Evolutionary conservation across 2,329 filamentous ascomycete genomes (phyloP).

Genomic region (Colletotrichum sp.): DNA sequence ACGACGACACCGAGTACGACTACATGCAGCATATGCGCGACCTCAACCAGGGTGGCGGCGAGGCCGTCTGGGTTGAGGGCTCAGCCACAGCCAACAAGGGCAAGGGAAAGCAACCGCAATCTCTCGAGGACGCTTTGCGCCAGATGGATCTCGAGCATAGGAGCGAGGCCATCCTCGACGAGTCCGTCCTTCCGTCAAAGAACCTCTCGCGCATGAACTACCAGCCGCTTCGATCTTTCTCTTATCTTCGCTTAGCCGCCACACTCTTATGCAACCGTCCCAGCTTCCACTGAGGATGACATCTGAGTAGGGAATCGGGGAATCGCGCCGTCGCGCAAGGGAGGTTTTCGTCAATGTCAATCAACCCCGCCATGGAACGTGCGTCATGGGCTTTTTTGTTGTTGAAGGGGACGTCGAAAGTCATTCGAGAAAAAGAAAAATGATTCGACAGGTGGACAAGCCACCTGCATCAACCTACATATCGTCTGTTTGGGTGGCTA

Average conservation of each 20-base stretch:
- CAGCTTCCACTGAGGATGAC: constrained; percentile 91
- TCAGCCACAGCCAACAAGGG: constrained; percentile 61
- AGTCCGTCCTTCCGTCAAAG: constrained; percentile 79
- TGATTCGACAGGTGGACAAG: not conserved
- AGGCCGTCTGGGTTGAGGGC: constrained; percentile 85
- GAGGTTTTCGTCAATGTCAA: not conserved
- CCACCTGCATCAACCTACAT: not conserved
- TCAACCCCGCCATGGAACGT: not conserved
- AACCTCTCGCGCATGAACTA: constrained; percentile 81
- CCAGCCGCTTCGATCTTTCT: constrained; percentile 78
- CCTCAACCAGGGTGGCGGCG: constrained; percentile 74
- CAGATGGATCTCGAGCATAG: constrained; percentile 62
- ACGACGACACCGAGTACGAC: constrained; percentile 93
- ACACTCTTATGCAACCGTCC: constrained; percentile 87
- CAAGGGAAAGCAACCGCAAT: constrained; percentile 78
- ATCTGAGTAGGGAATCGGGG: constrained; percentile 90
- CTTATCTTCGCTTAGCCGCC: constrained; percentile 86
- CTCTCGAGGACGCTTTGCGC: constrained; percentile 81
- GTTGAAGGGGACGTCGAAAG: not conserved
- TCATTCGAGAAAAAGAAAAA: not conserved
- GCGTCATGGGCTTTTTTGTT: not conserved
- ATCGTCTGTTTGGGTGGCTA: not conserved
- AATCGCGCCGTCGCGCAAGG: not conserved
- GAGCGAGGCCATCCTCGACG: constrained; percentile 67
- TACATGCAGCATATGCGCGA: constrained; percentile 99